Conservation (phyloP, 129 eudicot species). For the Rutidosis leptorrhynchoides region DNA sequence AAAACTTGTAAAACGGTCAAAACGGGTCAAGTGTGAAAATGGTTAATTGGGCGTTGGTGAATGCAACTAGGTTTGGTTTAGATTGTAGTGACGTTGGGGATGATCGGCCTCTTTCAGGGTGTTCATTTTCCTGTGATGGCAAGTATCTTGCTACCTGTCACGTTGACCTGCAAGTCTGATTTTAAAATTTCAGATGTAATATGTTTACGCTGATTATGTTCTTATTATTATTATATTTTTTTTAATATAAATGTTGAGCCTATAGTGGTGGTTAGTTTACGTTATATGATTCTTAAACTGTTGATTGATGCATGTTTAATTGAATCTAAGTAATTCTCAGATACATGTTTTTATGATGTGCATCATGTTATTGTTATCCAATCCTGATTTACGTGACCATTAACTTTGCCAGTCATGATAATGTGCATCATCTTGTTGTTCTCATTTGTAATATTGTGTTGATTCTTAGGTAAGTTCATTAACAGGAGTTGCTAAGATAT, state of each 20-base stretch:
- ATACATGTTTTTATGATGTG: not conserved
- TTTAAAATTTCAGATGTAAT: not conserved
- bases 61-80: conserved; percentile 54
- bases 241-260: not conserved
- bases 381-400: too few relatives aligned
- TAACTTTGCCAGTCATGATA: too few relatives aligned
- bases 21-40: too few relatives aligned
- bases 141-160: conserved; percentile 90
- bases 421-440: too few relatives aligned
- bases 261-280: not conserved
- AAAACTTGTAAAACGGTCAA: too few relatives aligned
- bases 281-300: not conserved
- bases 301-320: not conserved
- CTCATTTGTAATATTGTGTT: not conserved
- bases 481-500: conserved; percentile 72
- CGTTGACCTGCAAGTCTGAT: too few relatives aligned
- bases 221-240: not conserved
- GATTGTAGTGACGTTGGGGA: conserved; percentile 87
- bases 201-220: not conserved
- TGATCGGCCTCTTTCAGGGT: conserved; percentile 88
- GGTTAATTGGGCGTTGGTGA: conserved; percentile 69
- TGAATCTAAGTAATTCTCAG: not conserved
- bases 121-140: conserved; percentile 73
- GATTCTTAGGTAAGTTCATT: conserved; percentile 44
- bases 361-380: not conserved